Evolutionary conservation across 345 rosid species (phyloP), one percentile per base, ranked within the genome.

Genomic region (Arabidopsis suecica): DNA sequence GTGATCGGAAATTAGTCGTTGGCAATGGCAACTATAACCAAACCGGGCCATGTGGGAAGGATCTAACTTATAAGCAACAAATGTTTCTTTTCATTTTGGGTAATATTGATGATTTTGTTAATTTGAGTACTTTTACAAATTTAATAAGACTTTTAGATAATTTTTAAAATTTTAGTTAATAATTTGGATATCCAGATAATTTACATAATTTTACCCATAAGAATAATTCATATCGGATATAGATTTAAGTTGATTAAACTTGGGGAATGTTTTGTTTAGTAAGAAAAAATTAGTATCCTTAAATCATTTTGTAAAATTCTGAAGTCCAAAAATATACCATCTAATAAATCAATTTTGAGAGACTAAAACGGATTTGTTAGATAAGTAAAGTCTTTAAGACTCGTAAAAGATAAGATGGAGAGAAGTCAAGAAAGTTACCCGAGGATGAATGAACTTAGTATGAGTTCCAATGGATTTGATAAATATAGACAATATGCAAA

Each of bases 341-440:
- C 32, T 8, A 36, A 36, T 36, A 6, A 36, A 36, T 59, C 28
- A 22, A 23, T 36, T 47, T 44, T 32, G 34, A 42, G 44, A 70
- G 22, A 23, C 11, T 5, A 36, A 11, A 49, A 48, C 12, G 1
- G 10, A 2, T 0, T 2, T 38, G 3, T 9, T 65, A 33, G 44
- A 48, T 49, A 40, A 13, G 33, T 40, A 33, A 42, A 68, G 34
- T 20, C 14, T 30, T 13, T 53, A 65, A 36, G 32, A 55, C 36
- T 34, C 45, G 48, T 36, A 47, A 64, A 34, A 45, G 6, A 65
- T 23, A 45, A n/a, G 36, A 40, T 3, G 37, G 1, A 58, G 61
- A 48, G 37, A 30, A 42, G 11, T 23, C 4, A 6, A 74, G 59
- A 56, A 57, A 47, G 1, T 75, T 75, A 75, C 73, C 73, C 0